Evolutionary conservation across 2,329 filamentous ascomycete genomes (phyloP).

Genomic region (Botryosphaeria agaves): DNA sequence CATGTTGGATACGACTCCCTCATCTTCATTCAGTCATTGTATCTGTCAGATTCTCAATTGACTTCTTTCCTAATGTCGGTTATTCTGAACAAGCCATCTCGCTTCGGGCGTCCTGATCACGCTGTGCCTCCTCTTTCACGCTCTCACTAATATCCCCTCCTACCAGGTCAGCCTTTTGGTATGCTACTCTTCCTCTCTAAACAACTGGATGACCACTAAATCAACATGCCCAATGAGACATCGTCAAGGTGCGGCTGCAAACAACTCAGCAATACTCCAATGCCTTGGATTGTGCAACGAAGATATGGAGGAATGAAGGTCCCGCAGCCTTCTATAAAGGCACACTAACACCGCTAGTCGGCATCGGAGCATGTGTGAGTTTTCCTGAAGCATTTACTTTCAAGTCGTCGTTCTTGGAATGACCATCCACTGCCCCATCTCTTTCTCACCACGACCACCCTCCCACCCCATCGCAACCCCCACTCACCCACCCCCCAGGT

Average conservation of each 20-base stretch:
- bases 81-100: no score
- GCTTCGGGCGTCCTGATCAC: no score
- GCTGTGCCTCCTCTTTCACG: no score
- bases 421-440: not conserved
- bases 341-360: conserved; percentile 82
- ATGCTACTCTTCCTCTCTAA: conserved; percentile 15
- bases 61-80: no score
- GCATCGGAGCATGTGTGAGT: conserved; percentile 82
- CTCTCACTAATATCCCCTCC: no score
- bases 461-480: not conserved
- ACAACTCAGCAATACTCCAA: conserved; percentile 68
- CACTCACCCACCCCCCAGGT: conserved; percentile 20
- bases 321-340: conserved; percentile 94
- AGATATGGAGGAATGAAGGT: conserved; percentile 80
- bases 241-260: conserved; percentile 93
- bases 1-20: no score
- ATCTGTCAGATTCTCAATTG: no score
- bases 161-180: conserved; percentile 47
- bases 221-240: conserved; percentile 38
- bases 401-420: not conserved
- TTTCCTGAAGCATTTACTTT: not conserved
- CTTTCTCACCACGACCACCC: not conserved
- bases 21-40: no score
- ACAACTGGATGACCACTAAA: conserved; percentile 2
- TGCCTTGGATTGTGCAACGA: conserved; percentile 62